Base-by-base conservation (phyloP, 495 filamentous ascomycete species). In the Poronia punctata region DNA sequence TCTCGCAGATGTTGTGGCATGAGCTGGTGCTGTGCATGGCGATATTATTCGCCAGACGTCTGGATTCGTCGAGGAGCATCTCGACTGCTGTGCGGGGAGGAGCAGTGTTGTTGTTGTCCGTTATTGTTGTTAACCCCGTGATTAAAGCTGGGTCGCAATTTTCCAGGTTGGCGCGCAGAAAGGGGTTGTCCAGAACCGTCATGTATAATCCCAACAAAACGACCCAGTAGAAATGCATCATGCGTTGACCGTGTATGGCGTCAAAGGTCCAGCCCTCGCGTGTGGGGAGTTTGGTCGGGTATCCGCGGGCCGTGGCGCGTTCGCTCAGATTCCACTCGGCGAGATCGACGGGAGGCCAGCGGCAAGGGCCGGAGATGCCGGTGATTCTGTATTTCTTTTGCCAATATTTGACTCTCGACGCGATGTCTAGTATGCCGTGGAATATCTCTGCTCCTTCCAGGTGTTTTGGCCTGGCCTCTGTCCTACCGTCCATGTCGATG, bases 231-330 rank as follows among this genome's bases (percentile, higher is more conserved):
- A 15, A 26, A n/a, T 43, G 31, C 16, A 36, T 27, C 33, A 43
- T 21, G 3, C 40, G 23, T 17, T 35, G 23, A 7, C 32, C 33
- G 7, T 43, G 25, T n/a, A 43, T 30, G 4, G 25, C 8, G 17
- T 43, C 40, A 4, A 23, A 29, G 9, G 31, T 43, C 40, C 40
- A 43, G 4, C n/a, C 31, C 15, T 12, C 26, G 12, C 35, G 28
- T 2, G 17, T 8, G n/a, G 30, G 18, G 10, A 29, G 15, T 18
- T 43, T 17, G 7, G 31, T 35, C 17, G 40, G 40, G n/a, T 43
- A 43, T 8, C 40, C 40, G 25, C 40, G 40, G 5, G 38, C 38
- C 11, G 17, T 41, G 26, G 38, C 28, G 5, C 38, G 38, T 15
- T 41, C 38, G 14, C 32, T 28, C 14, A 20, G 28, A 14, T 41